Evolutionary conservation across 164 flowering plant genomes (phyloP).

Genomic region (Liriodendron chinense): DNA sequence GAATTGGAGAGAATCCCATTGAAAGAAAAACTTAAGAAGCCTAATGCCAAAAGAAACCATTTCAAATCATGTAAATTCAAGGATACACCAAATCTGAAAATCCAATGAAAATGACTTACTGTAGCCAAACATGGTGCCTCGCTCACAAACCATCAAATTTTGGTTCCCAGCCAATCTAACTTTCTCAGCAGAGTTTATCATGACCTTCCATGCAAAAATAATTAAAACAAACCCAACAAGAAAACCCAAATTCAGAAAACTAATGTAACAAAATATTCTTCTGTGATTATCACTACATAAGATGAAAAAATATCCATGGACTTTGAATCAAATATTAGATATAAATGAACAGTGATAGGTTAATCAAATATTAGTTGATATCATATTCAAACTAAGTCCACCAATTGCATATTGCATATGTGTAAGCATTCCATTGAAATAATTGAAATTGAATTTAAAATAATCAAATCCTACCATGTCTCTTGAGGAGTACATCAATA

Average conservation of each 20-base stretch:
- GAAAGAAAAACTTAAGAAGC: background rate
- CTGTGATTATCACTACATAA: no score
- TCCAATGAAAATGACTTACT: slow-evolving; percentile 48
- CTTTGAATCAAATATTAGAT: no score
- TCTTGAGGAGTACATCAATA: slow-evolving; percentile 87
- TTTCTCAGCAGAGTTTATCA: slow-evolving; percentile 93
- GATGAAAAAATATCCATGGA: no score
- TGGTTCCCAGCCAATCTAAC: slow-evolving; percentile 87
- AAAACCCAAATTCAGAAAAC: no score
- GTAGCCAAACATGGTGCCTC: slow-evolving; percentile 99
- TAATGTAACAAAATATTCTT: no score
- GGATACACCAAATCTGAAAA: no score
- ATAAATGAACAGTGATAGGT: no score
- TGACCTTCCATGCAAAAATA: slow-evolving; percentile 68
- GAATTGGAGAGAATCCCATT: background rate
- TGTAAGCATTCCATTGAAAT: slow-evolving; percentile 1
- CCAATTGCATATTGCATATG: slow-evolving; percentile 63
- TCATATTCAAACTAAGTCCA: slow-evolving; percentile 95
- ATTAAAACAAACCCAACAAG: no score
- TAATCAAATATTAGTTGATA: no score
- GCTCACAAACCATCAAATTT: slow-evolving; percentile 95
- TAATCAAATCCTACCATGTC: slow-evolving; percentile 65
- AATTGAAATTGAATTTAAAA: background rate
- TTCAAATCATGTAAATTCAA: background rate
- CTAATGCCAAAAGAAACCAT: background rate